Conservation (phyloP, 305 asterid genomes). For the Rubia tinctorum region DNA sequence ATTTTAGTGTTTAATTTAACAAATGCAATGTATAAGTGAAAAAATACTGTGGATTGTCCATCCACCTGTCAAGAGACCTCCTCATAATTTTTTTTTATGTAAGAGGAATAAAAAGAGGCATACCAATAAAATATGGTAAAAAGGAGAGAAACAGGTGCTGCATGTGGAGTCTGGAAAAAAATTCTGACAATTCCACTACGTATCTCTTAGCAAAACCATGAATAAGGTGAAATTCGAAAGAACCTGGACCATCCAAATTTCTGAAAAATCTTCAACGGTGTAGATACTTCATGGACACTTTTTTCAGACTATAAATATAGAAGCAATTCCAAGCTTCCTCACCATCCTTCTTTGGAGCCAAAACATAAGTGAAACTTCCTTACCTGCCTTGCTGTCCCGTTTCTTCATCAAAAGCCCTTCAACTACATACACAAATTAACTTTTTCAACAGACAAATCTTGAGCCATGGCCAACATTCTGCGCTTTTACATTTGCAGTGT, state of each 20-base stretch:
- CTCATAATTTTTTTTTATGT: background rate
- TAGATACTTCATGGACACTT: slow-evolving; percentile 1
- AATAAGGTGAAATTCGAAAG: slow-evolving; percentile 1
- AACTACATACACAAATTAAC: background rate
- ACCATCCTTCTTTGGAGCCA: slow-evolving; percentile 15
- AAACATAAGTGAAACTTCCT: slow-evolving; percentile 6
- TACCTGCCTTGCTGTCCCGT: background rate
- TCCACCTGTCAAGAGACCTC: too few species aligned
- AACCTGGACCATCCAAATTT: slow-evolving; percentile 23
- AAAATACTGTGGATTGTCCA: too few species aligned
- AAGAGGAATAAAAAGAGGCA: slow-evolving; percentile 4
- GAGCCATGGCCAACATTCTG: slow-evolving; percentile 21
- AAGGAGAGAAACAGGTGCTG: slow-evolving; percentile 6
- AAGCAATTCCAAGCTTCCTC: slow-evolving; percentile 11
- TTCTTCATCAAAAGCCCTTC: background rate
- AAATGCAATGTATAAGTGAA: too few species aligned
- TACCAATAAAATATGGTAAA: slow-evolving; percentile 7
- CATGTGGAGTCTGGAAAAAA: slow-evolving; percentile 3
- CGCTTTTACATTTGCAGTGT: slow-evolving; percentile 15
- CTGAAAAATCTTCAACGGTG: slow-evolving; percentile 10
- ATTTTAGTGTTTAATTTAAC: too few species aligned
- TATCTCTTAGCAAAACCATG: background rate
- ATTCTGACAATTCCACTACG: slow-evolving; percentile 6
- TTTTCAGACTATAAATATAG: slow-evolving; percentile 18
- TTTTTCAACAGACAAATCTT: background rate